Percentiles rank a stretch among this genome's conserved stretches.
Conservation (phyloP, 805 yeast genomes). For the Nakazawaea siamensis region DNA sequence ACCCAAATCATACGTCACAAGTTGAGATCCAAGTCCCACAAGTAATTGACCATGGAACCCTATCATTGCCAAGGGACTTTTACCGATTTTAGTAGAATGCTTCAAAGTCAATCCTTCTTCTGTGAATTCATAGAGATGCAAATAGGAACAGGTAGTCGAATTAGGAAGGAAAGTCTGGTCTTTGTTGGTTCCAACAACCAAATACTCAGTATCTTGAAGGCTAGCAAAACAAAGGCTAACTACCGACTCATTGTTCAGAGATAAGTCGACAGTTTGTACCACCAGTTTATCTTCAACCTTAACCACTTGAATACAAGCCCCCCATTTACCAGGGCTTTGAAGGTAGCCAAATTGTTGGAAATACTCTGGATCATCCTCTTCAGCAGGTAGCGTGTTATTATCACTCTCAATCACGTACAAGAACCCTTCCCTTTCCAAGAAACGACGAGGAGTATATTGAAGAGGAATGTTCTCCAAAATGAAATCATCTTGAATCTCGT, state of each 20-base stretch:
- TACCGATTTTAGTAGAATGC: conserved; percentile 54
- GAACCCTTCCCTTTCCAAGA: conserved; percentile 21
- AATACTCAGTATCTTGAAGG: conserved; percentile 19
- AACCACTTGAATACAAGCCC: conserved; percentile 46
- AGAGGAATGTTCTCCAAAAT: conserved; percentile 32
- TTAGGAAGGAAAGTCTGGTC: conserved; percentile 24
- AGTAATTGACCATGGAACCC: conserved; percentile 54
- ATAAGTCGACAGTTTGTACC: conserved; percentile 34
- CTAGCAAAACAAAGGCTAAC: conserved; percentile 26
- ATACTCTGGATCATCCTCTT: conserved; percentile 24
- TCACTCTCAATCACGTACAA: conserved; percentile 41
- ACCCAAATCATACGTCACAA: conserved; percentile 69
- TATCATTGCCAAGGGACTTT: conserved; percentile 36
- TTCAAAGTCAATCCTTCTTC: conserved; percentile 32
- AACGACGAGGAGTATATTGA: conserved; percentile 41
- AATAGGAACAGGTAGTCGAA: conserved; percentile 16
- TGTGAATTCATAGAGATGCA: conserved; percentile 29
- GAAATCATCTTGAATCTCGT: conserved; percentile 26
- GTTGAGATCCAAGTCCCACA: conserved; percentile 42
- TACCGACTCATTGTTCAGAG: conserved; percentile 30
- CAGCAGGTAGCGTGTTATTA: conserved; percentile 23
- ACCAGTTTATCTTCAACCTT: conserved; percentile 26
- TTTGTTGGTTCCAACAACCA: conserved; percentile 38
- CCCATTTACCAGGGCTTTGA: conserved; percentile 27
- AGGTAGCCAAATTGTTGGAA: conserved; percentile 39